Base-by-base conservation (phyloP, 176 grass and related monocot genomes). In the Alopecurus myosuroides region DNA sequence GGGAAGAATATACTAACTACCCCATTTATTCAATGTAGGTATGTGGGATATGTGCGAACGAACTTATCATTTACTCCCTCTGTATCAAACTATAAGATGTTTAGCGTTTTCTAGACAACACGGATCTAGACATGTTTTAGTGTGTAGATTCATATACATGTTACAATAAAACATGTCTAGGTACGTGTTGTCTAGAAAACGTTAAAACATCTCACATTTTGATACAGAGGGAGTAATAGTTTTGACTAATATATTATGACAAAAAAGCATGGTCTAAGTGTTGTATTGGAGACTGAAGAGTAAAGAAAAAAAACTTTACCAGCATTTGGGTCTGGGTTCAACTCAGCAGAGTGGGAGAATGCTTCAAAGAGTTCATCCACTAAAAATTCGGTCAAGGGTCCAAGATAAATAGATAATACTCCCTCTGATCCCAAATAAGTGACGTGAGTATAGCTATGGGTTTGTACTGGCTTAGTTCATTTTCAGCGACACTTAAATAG, bases 301-400 rank as follows among this genome's bases (percentile, higher is more conserved):
- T 33, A 17, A 57, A 57, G n/a, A n/a, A 57, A 9, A 55, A 30
- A 49, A 18, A 49, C 4, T 44, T 42, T 85, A 92, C 94, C 94
- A 81, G 90, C 78, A 86, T 79, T 89, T 51, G 91, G 94, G 68
- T 97, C 92, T n/a, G 94, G 94, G 77, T 97, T 94, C 49, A 97
- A 70, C 81, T 92, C 94, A 64, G 94, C 92, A 14, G 89, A 97
- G 68, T 88, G 92, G 81, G 89, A 97, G 76, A 97, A 94, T 50
- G 89, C 82, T 41, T 80, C 88, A 79, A 97, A 97, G 48, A 97
- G 94, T 40, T 57, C 44, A 77, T 94, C 89, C 88, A 97, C 94
- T 92, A 62, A 82, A 77, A 78, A 85, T 2, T 58, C 4, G 70
- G 81, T 93, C 71, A 86, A 86, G 88, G 80, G 35, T 87, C 55